Percentiles rank a stretch among this genome's conserved stretches.
Evolutionary conservation across 2,329 filamentous ascomycete species (phyloP).

Genomic region (Pseudogymnoascus sp.): DNA sequence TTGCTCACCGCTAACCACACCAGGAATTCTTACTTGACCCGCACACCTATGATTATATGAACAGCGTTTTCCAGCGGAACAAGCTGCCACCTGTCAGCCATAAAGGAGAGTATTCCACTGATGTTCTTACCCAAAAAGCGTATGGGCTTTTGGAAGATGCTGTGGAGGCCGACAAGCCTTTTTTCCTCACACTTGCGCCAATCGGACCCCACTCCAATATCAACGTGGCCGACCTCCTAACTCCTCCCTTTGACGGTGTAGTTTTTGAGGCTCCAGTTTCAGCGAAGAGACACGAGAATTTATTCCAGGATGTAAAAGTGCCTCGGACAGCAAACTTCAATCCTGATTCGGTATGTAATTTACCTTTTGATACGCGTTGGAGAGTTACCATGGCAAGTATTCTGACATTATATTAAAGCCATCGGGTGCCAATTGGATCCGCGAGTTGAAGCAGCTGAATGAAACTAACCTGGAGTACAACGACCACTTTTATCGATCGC

Average conservation of each 20-base stretch:
- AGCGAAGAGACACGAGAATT: conserved; percentile 50
- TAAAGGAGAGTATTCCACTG: conserved; percentile 40
- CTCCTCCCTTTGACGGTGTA: conserved; percentile 14
- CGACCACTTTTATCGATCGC: conserved; percentile 44
- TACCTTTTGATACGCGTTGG: neutral
- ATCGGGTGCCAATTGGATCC: conserved; percentile 42
- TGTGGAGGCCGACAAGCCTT: conserved; percentile 46
- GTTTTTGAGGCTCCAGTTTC: conserved; percentile 41
- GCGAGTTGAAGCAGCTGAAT: conserved; percentile 34
- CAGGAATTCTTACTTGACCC: conserved; percentile 57
- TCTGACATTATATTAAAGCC: conserved; percentile 23
- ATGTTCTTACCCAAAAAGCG: conserved; percentile 53
- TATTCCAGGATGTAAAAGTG: conserved; percentile 53
- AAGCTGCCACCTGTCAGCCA: conserved; percentile 46
- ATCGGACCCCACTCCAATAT: conserved; percentile 57
- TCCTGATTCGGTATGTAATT: conserved; percentile 42
- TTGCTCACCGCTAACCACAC: conserved; percentile 20
- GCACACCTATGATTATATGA: conserved; percentile 60
- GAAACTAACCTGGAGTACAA: conserved; percentile 38
- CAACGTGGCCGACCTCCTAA: conserved; percentile 27
- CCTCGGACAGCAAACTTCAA: conserved; percentile 62
- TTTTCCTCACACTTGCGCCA: conserved; percentile 60
- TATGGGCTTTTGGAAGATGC: conserved; percentile 56
- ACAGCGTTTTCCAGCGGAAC: conserved; percentile 57
- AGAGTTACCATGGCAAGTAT: conserved; percentile 4